phyloP scores from a whole-genome alignment of 108 stramenopile genomes.

The Discostella pseudostelligera region DNA sequence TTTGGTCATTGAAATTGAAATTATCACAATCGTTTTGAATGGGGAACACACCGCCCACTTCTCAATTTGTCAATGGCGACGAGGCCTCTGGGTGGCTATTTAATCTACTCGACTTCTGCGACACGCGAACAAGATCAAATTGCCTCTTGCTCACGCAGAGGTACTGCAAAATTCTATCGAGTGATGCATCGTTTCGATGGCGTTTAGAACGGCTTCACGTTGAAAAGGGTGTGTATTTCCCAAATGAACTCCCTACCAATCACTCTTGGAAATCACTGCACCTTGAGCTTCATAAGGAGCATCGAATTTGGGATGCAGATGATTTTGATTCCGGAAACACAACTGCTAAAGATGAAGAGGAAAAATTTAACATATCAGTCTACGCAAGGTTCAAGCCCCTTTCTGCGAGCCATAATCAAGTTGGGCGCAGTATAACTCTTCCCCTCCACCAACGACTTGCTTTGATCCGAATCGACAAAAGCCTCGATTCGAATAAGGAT shows the following conservation, averaged over 20 bases:
- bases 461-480: constrained; percentile 43
- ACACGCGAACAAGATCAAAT: constrained; percentile 6
- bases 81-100: constrained; percentile 36
- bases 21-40: too few relatives aligned
- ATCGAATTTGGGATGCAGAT: constrained; percentile 20
- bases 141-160: constrained; percentile 19
- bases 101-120: constrained; percentile 30
- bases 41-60: too few relatives aligned
- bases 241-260: background rate
- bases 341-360: background rate
- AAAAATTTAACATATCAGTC: constrained; percentile 36
- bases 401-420: background rate
- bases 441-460: constrained; percentile 66
- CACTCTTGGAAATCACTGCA: constrained; percentile 24
- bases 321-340: background rate
- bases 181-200: constrained; percentile 32
- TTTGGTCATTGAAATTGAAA: too few relatives aligned
- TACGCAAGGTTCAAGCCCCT: constrained; percentile 36
- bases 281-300: constrained; percentile 26
- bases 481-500: constrained; percentile 39
- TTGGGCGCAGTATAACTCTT: constrained; percentile 35
- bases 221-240: constrained; percentile 36
- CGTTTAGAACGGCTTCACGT: constrained; percentile 32
- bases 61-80: too few relatives aligned
- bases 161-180: constrained; percentile 30